Conservation (phyloP, 2,329 filamentous ascomycete species). For the Tolypocladium nubicola region DNA sequence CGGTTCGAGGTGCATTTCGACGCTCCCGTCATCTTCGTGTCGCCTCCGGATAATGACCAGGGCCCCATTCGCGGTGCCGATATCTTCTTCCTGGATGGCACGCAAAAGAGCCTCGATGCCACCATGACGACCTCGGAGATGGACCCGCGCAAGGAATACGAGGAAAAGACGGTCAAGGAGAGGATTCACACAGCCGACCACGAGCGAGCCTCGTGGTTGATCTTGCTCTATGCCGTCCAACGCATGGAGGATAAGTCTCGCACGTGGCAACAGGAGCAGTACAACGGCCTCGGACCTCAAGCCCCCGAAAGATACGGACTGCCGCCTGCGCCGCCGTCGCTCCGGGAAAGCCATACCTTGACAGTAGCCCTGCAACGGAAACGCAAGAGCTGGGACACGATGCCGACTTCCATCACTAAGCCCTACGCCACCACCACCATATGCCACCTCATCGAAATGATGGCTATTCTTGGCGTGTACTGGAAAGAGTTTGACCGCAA, state of each 20-base stretch:
- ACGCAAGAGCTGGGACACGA: slow-evolving; percentile 39
- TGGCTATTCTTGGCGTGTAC: slow-evolving; percentile 43
- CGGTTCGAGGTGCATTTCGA: slow-evolving; percentile 40
- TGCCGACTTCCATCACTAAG: slow-evolving; percentile 34
- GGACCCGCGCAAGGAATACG: slow-evolving; percentile 16
- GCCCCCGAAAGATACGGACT: slow-evolving; percentile 7
- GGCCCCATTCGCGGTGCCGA: slow-evolving; percentile 21
- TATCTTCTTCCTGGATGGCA: slow-evolving; percentile 29
- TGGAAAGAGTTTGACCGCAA: slow-evolving; percentile 48
- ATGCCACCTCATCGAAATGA: slow-evolving; percentile 43
- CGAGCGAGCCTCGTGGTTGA: slow-evolving; percentile 44
- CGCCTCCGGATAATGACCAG: slow-evolving; percentile 25
- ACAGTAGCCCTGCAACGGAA: slow-evolving; percentile 36
- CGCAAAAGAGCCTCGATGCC: slow-evolving; percentile 19
- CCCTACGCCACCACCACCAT: slow-evolving; percentile 46
- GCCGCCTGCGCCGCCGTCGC: slow-evolving; percentile 12
- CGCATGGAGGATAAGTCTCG: slow-evolving; percentile 36
- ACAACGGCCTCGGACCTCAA: slow-evolving; percentile 12
- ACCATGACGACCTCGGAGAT: slow-evolving; percentile 22
- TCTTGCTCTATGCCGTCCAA: slow-evolving; percentile 38
- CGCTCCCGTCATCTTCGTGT: slow-evolving; percentile 40
- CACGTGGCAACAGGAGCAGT: slow-evolving; percentile 32
- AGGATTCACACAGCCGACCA: slow-evolving; percentile 44
- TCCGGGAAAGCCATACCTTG: slow-evolving; percentile 25
- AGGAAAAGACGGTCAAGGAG: slow-evolving; percentile 15